These are phyloP conservation scores for Didymellaceae sp. DNA, from an alignment of 2,329 filamentous ascomycete genomes.

Conservation along the genomic window DNA sequence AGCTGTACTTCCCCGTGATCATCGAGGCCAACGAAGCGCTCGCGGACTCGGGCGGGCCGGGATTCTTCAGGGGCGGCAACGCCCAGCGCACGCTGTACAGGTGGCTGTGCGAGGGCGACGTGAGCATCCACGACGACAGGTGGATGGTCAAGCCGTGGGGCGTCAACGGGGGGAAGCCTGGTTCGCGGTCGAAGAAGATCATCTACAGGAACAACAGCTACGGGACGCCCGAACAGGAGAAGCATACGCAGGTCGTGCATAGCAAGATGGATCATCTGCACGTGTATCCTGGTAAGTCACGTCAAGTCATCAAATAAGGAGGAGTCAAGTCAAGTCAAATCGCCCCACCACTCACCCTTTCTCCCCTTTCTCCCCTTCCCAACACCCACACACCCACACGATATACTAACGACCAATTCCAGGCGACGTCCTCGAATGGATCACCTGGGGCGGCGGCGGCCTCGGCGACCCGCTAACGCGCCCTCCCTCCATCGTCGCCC, in stretches of 20 bases:
- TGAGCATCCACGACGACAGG: conserved; percentile 57
- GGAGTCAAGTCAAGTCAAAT: too few relatives aligned
- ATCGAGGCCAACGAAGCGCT: conserved; percentile 58
- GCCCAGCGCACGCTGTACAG: conserved; percentile 57
- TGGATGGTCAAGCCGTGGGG: conserved; percentile 60
- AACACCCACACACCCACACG: neutral
- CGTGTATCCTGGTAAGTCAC: conserved; percentile 47
- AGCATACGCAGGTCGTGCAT: conserved; percentile 48
- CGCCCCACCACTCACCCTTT: too few relatives aligned
- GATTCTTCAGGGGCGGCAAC: conserved; percentile 57
- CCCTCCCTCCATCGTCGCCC: conserved; percentile 52
- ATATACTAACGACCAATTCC: neutral
- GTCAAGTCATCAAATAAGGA: too few relatives aligned
- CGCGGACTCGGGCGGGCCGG: conserved; percentile 57
- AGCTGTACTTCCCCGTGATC: conserved; percentile 57
- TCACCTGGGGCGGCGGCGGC: conserved; percentile 59
- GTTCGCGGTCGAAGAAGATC: conserved; percentile 52
- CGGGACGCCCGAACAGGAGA: conserved; percentile 40
- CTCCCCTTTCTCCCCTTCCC: neutral
- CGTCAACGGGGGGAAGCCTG: conserved; percentile 56
- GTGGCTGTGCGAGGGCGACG: conserved; percentile 55
- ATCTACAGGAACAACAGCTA: conserved; percentile 52
- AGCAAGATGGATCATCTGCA: conserved; percentile 58
- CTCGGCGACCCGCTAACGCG: conserved; percentile 56
- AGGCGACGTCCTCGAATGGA: conserved; percentile 58